phyloP scores from a whole-genome alignment of 768 basidiomycete species.

The Daedalea quercina region DNA sequence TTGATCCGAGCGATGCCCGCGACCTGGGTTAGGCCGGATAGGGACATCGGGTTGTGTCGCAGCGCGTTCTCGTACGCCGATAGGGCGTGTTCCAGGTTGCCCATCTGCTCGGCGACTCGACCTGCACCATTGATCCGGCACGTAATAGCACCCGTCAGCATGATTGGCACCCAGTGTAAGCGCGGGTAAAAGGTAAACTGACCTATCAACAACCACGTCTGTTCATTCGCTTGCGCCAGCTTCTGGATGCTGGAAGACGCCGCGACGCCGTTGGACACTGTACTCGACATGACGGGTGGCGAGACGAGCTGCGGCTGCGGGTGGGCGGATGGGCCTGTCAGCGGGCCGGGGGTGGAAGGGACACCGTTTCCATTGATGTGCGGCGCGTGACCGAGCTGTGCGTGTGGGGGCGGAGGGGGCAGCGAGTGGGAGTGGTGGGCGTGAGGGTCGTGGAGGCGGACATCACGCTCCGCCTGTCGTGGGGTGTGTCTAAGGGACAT shows the following conservation, averaged over 20 bases:
- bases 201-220: constrained; percentile 95
- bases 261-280: constrained; percentile 27
- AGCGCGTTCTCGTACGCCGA: constrained; percentile 93
- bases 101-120: constrained; percentile 92
- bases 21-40: constrained; percentile 87
- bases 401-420: constrained; percentile 35
- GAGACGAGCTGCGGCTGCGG: constrained; percentile 23
- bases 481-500: constrained; percentile 60
- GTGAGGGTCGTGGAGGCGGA: constrained; percentile 56
- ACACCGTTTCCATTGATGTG: constrained; percentile 51
- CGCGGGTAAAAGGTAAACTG: constrained; percentile 18
- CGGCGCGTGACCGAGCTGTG: constrained; percentile 29
- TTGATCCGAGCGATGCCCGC: constrained; percentile 96
- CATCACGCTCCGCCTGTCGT: constrained; percentile 54
- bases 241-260: constrained; percentile 55
- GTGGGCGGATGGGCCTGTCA: constrained; percentile 28
- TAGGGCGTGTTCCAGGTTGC: constrained; percentile 87
- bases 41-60: constrained; percentile 89
- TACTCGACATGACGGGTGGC: constrained; percentile 31
- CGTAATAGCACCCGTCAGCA: constrained; percentile 16
- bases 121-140: constrained; percentile 44
- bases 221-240: constrained; percentile 82
- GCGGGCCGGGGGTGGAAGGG: constrained; percentile 39
- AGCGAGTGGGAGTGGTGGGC: constrained; percentile 35
- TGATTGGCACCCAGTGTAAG: constrained; percentile 12